Base-by-base conservation (phyloP, 2,329 filamentous ascomycete species). In the Exophiala xenobiotica region DNA sequence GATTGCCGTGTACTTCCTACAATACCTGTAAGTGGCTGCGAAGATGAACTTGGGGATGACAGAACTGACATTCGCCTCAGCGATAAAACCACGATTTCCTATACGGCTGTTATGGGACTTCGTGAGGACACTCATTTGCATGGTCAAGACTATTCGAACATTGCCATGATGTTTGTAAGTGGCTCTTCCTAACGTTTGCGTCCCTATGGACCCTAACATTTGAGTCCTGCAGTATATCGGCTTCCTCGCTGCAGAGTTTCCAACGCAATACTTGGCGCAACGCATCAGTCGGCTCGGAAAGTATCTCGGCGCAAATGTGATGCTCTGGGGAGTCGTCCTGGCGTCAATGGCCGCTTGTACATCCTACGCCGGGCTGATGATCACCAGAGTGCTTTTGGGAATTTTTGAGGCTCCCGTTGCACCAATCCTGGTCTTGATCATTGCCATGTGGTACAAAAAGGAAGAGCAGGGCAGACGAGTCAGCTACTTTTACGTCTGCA, bases 101-200 rank as follows among this genome's bases (percentile, higher is more conserved):
- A 86, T 62, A 80, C 81, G 11, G 79, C 79, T 49, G 76, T 82
- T 0, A 81, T 81, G 53, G 79, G 81, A 41, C 67, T 82, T 0
- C 75, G 80, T 53, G 64, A 66, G 9, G 71, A 72, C 18, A 78
- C 78, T 0, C 65, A 71, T 14, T 78, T 80, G 58, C 71, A 65
- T 1, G 63, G 68, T 11, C 66, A 67, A 1, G 65, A 80, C 45
- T 82, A 81, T 54, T 72, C 71, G 40, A 80, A 78, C 77, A 70
- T 80, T n/a, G 74, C 76, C 1, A 76, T 71, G 18, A 75, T 81
- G 3, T 81, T 81, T 61, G 38, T 40, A 40, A 40, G 38, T 40
- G 6, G 9, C 23, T 6, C 19, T n/a, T 14, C n/a, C 18, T 7
- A 9, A 19, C n/a, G 19, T 11, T 23, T 22, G 22, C 19, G 11